Base-by-base conservation (phyloP, 768 basidiomycete species). In the Kwoniella heveanensis region DNA sequence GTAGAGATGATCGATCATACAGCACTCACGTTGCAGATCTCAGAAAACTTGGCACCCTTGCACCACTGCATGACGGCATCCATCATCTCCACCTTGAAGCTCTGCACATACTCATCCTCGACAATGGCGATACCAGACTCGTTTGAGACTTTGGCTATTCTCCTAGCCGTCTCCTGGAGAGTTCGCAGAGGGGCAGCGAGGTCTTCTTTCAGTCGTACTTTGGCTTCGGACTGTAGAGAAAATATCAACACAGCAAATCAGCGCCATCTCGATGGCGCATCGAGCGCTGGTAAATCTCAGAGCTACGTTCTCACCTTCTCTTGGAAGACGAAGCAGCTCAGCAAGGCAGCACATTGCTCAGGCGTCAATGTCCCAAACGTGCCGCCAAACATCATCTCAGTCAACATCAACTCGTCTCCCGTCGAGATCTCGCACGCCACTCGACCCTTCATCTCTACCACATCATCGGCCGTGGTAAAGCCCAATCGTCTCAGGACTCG, bases 61-160 rank as follows among this genome's bases (percentile, higher is more conserved):
- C 95, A 98, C 96, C 96, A 99, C 65, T 92, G 90, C 36, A 92
- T 85, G 10, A 98, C 96, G 0, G 91, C 91, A 68, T 98, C 96
- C 93, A 98, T 99, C 54, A 99, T 86, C 75, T 97, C 95, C 21
- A 96, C 91, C 81, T 97, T 98, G 87, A 99, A 99, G 12, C 90
- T 92, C 57, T 88, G 84, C 1, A 99, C 91, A 78, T 99, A 99
- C 66, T 95, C 92, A 62, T 96, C 90, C 79, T 98, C 95, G 57
- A 90, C 87, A 50, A 98, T 79, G 0, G 88, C 81, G 2, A 99
- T 83, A 78, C 97, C 96, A 22, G 89, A 91, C 80, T 99, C 96
- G 69, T 90, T 90, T 3, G 92, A 92, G 5, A 98, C 91, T 76
- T 91, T 94, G n/a, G 96, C 96, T 74, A 99, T 99, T 57, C 92